These are phyloP conservation scores for Botrytis porri DNA, from an alignment of 2,329 filamentous ascomycete species.

Conservation along the genomic window DNA sequence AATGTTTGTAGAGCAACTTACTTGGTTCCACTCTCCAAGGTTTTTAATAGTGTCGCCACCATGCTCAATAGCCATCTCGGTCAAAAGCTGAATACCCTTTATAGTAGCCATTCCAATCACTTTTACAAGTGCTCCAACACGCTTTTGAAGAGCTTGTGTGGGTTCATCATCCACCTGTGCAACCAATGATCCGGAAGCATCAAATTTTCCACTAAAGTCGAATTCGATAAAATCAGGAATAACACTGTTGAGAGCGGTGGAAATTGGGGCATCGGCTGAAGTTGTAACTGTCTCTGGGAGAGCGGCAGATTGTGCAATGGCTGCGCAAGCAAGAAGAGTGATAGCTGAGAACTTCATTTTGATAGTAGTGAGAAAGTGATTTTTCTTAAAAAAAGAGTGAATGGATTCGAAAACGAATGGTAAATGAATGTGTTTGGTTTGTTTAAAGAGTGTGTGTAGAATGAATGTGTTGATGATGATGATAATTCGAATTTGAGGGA, in stretches of 20 bases:
- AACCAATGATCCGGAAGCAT: not conserved
- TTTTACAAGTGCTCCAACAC: not conserved
- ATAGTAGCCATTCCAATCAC: not conserved
- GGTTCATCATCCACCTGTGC: not conserved
- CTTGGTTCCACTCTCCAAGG: not conserved
- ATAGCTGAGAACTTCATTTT: not conserved
- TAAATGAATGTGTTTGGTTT: not conserved
- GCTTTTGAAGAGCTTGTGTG: not conserved
- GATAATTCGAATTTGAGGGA: not conserved
- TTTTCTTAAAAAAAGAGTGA: not conserved
- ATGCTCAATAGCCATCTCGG: not conserved
- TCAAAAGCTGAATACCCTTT: not conserved
- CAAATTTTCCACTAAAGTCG: not conserved
- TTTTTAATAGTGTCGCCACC: fast-evolving
- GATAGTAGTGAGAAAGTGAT: not conserved
- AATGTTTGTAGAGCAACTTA: not conserved
- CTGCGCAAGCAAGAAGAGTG: not conserved
- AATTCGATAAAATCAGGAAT: not conserved
- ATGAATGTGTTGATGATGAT: not conserved
- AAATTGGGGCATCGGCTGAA: not conserved
- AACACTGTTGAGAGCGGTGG: not conserved
- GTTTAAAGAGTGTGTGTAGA: not conserved
- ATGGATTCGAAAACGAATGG: not conserved
- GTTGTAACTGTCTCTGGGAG: not conserved
- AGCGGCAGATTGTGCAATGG: not conserved